Base-by-base conservation (phyloP, 768 basidiomycete genomes). In the Epithele typhae region DNA sequence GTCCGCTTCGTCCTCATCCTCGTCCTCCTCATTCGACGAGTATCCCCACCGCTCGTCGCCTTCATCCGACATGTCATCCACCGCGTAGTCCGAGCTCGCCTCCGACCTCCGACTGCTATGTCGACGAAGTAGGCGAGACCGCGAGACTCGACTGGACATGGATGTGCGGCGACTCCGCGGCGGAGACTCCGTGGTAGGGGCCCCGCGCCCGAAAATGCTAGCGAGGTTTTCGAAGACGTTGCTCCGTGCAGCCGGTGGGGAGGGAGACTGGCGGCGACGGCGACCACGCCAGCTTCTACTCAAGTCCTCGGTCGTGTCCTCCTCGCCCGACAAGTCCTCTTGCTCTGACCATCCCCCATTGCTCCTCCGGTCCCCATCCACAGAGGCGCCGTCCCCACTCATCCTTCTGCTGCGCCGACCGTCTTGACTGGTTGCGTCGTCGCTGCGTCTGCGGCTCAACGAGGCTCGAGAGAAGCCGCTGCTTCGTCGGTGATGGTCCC, bases 21-120 rank as follows among this genome's bases (percentile, higher is more conserved):
- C 78, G 57, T 85, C 76, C 48, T 77, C 87, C 59, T 93, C 91
- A 19, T 79, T 87, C 3, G 91, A 92, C n/a, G 85, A 82, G 65
- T 92, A 93, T 4, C 91, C 91, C 91, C 91, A 93, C n/a, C 88
- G 76, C 53, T 91, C 87, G 36, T 82, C 79, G 48, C 69, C 64
- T 32, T 80, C 79, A 2, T 52, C 51, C 6, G 51, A 43, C 42
- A 18, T 23, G 22, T 78, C 76, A 3, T 76, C 82, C 4, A 78
- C 52, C 18, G 73, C 81, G 60, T 81, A 66, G 25, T 85, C 82
- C 5, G 83, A 84, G 19, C 72, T 77, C 24, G 67, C 72, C 17
- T 78, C 76, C 12, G 82, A 83, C 40, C 68, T 73, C 42, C 78
- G 63, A 56, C 72, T 76, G 49, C 65, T 60, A 18, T 75, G 78